A percentile compares a stretch with the other conserved stretches of the same genome.
phyloP scores from a whole-genome alignment of 2,329 filamentous ascomycete species.

The Pyrenochaeta sp. region DNA sequence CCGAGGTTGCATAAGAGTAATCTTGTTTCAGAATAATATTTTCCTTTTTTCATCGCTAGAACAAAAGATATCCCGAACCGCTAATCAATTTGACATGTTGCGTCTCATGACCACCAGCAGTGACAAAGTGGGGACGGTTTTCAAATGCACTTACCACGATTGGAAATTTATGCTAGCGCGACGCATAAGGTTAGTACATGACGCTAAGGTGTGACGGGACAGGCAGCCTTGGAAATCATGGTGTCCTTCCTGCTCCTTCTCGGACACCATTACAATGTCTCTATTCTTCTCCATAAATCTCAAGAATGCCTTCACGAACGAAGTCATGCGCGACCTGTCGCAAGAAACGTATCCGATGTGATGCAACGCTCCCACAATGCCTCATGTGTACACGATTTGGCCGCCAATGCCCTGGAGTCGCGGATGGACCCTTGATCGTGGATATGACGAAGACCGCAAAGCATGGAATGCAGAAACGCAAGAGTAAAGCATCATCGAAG shows the following conservation, averaged over 20 bases:
- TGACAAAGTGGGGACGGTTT: too few relatives aligned
- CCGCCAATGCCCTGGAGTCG: slow-evolving; percentile 35
- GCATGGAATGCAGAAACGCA: slow-evolving; percentile 23
- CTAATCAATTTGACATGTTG: too few relatives aligned
- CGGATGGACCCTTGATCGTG: slow-evolving; percentile 39
- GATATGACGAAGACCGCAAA: slow-evolving; percentile 37
- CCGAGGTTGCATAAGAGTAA: too few relatives aligned
- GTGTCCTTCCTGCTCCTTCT: neutral
- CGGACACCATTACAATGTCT: neutral
- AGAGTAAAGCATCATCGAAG: neutral
- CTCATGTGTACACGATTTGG: slow-evolving; percentile 38
- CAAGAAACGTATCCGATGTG: slow-evolving; percentile 45
- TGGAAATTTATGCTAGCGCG: neutral
- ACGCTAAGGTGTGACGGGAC: neutral
- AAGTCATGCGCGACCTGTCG: slow-evolving; percentile 40
- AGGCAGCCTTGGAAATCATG: neutral
- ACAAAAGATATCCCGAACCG: too few relatives aligned
- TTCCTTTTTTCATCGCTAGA: too few relatives aligned
- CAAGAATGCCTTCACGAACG: slow-evolving; percentile 36
- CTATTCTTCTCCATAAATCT: neutral
- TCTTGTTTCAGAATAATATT: too few relatives aligned
- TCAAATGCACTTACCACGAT: neutral
- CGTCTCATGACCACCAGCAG: too few relatives aligned
- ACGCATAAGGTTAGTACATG: neutral
- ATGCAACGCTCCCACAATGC: slow-evolving; percentile 41